Evolutionary conservation across 805 yeast genomes (phyloP).

Genomic region (Candida odintsovae): DNA sequence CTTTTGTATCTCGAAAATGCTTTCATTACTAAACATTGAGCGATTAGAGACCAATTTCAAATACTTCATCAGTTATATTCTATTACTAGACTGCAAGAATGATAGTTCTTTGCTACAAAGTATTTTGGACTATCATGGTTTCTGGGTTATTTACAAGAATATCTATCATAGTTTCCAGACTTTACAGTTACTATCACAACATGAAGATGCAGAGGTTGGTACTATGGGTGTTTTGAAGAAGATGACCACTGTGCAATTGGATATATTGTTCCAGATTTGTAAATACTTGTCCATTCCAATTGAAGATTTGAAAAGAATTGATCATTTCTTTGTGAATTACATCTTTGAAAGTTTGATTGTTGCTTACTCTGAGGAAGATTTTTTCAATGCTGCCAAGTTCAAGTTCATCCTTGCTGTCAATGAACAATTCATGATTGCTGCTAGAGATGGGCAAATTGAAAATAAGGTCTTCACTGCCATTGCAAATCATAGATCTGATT

Average conservation of each 20-base stretch:
- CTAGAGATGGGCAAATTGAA: conserved; percentile 23
- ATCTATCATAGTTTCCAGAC: conserved; percentile 28
- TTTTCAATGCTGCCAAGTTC: conserved; percentile 61
- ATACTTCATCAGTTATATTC: conserved; percentile 36
- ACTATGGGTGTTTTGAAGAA: conserved; percentile 30
- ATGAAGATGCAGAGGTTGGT: conserved; percentile 25
- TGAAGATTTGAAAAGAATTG: conserved; percentile 37
- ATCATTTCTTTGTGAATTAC: conserved; percentile 39
- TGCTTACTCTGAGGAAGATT: conserved; percentile 44
- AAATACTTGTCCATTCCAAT: conserved; percentile 39
- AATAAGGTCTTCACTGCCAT: conserved; percentile 50
- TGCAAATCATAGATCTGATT: conserved; percentile 27
- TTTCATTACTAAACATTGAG: conserved; percentile 37
- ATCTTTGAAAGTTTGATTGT: conserved; percentile 42
- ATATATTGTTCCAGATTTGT: conserved; percentile 50
- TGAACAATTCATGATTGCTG: conserved; percentile 79
- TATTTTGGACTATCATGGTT: conserved; percentile 48
- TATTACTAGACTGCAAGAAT: conserved; percentile 39
- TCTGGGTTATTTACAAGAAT: conserved; percentile 37
- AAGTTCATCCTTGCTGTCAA: conserved; percentile 68
- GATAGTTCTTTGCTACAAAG: conserved; percentile 37
- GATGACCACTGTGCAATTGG: conserved; percentile 40
- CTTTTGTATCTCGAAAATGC: conserved; percentile 45
- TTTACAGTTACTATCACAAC: conserved; percentile 18
- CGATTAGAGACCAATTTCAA: conserved; percentile 31